phyloP scores from a whole-genome alignment of 2,329 filamentous ascomycete genomes.

The Sordariomycetes sp. region DNA sequence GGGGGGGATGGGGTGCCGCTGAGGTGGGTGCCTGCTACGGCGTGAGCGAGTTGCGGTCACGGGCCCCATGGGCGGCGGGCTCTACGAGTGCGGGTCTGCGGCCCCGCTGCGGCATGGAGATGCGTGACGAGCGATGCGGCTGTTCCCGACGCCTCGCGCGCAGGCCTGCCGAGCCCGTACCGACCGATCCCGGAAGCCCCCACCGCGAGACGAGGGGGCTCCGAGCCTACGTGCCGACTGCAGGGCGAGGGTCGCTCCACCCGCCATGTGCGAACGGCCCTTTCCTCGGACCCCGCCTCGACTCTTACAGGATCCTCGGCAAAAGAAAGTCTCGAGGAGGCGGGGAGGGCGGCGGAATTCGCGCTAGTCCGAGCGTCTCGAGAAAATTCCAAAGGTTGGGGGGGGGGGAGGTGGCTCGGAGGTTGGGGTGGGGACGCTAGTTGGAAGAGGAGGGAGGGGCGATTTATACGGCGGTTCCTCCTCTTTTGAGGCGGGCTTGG shows the following conservation, averaged over 20 bases:
- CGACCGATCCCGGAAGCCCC: neutral
- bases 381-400: too few species aligned
- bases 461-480: too few species aligned
- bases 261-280: neutral
- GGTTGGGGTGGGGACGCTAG: neutral
- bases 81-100: neutral
- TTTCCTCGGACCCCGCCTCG: neutral
- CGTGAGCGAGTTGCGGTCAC: conserved; percentile 4
- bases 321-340: neutral
- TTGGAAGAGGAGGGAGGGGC: too few species aligned
- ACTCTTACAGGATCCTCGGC: neutral
- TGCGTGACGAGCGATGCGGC: neutral
- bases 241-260: neutral
- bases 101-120: neutral
- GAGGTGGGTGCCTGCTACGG: conserved; percentile 36
- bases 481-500: too few species aligned
- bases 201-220: neutral
- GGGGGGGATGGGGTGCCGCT: conserved; percentile 43
- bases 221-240: neutral
- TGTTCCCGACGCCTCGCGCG: neutral
- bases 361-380: neutral
- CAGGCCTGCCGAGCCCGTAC: neutral
- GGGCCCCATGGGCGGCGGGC: too few species aligned
- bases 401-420: neutral
- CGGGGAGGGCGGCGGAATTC: too few species aligned